A percentile compares a stretch with the other conserved stretches of the same genome.
phyloP scores from a whole-genome alignment of 108 stramenopile species.

The Cyclostephanos invisitatus region DNA sequence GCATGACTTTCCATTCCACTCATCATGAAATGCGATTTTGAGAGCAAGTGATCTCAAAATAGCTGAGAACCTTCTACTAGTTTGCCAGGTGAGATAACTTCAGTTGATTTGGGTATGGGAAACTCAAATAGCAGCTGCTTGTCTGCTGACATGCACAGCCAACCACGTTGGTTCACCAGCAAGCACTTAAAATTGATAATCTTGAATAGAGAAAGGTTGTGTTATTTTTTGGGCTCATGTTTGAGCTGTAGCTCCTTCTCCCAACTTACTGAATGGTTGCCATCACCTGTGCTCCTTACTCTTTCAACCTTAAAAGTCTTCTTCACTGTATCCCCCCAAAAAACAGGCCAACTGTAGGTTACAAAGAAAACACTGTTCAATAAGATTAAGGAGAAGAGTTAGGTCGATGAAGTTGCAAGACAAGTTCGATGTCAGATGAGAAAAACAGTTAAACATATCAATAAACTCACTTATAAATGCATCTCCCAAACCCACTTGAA shows the following conservation, averaged over 20 bases:
- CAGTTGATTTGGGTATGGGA: constrained; percentile 67
- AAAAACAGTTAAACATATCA: neutral
- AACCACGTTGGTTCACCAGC: constrained; percentile 82
- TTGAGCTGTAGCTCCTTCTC: neutral
- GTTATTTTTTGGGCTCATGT: too few relatives aligned
- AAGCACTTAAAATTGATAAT: constrained; percentile 74
- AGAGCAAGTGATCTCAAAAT: constrained; percentile 79
- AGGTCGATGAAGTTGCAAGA: too few relatives aligned
- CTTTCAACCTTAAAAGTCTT: constrained; percentile 75
- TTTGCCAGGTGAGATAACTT: constrained; percentile 31
- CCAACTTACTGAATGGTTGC: constrained; percentile 58
- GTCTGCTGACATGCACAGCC: constrained; percentile 82
- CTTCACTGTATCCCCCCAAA: constrained; percentile 84
- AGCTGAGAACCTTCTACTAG: constrained; percentile 36
- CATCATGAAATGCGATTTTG: constrained; percentile 64
- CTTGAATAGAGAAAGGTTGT: constrained; percentile 13
- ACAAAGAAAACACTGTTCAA: neutral
- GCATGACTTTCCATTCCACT: constrained; percentile 69
- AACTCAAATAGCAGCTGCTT: constrained; percentile 87
- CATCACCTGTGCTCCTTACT: constrained; percentile 75
- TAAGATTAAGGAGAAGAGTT: too few relatives aligned
- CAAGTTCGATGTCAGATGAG: neutral
- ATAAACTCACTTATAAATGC: constrained; percentile 52
- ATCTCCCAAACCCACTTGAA: constrained; percentile 80
- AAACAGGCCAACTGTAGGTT: constrained; percentile 64